Percentiles rank a stretch among this genome's conserved stretches.
phyloP scores from a whole-genome alignment of 1,284 basidiomycete genomes.

The Pulveroboletus sp. region DNA sequence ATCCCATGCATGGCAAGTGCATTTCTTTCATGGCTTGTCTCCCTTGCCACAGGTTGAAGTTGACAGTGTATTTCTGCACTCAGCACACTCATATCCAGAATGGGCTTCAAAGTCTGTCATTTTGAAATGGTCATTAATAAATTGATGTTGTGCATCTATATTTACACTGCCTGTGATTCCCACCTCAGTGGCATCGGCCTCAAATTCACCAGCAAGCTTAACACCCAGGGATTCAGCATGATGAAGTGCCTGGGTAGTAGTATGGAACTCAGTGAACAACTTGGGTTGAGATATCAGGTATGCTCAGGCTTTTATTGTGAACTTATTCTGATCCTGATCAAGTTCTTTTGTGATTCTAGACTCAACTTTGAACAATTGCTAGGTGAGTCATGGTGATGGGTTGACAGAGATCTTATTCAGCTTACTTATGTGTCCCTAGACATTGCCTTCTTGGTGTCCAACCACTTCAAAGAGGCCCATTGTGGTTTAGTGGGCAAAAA shows the following conservation, averaged over 20 bases:
- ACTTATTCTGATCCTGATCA: constrained; percentile 12
- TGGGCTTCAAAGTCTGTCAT: constrained; percentile 84
- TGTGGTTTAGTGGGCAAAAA: constrained; percentile 30
- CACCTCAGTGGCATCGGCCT: constrained; percentile 92
- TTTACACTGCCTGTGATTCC: constrained; percentile 71
- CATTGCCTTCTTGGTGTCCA: constrained; percentile 75
- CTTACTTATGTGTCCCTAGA: constrained; percentile 39
- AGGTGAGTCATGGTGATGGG: constrained; percentile 53
- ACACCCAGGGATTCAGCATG: constrained; percentile 90
- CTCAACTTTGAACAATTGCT: constrained; percentile 82
- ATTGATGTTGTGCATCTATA: constrained; percentile 76
- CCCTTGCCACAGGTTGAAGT: not conserved
- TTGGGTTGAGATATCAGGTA: constrained; percentile 73
- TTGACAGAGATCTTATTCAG: constrained; percentile 30
- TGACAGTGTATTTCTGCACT: not conserved
- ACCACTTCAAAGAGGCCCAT: constrained; percentile 70
- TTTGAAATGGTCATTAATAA: constrained; percentile 92
- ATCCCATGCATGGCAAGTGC: constrained; percentile 96
- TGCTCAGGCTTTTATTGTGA: constrained; percentile 6
- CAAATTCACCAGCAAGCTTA: constrained; percentile 95
- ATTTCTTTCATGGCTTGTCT: constrained; percentile 29
- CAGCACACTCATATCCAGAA: constrained; percentile 77
- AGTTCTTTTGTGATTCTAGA: constrained; percentile 79
- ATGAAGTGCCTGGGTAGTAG: constrained; percentile 81
- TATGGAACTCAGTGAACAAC: constrained; percentile 72